Evolutionary conservation across 2,329 filamentous ascomycete species (phyloP).

Genomic region (Hirsutella thompsonii): DNA sequence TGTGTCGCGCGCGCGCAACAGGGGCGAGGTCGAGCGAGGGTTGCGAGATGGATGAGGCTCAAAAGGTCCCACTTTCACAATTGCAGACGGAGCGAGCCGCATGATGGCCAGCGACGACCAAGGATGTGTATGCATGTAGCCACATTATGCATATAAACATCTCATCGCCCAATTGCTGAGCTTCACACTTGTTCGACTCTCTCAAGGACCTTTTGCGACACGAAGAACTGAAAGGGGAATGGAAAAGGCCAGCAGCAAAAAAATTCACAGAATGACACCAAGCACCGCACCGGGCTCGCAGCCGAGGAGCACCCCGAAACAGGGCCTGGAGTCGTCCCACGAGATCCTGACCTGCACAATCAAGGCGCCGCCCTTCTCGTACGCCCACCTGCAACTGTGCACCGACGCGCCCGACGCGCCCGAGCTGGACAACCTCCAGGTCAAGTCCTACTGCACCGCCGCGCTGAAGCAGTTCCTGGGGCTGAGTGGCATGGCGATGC

Average conservation of each 20-base stretch:
- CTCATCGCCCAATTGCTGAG: too few relatives aligned
- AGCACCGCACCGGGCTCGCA: conserved; percentile 1
- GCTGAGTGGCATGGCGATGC: conserved; percentile 50
- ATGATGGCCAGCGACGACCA: too few relatives aligned
- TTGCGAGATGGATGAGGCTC: background rate
- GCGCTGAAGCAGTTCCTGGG: conserved; percentile 61
- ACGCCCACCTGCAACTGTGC: conserved; percentile 40
- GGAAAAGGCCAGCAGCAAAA: too few relatives aligned
- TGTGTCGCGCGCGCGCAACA: too few relatives aligned
- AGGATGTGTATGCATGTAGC: too few relatives aligned
- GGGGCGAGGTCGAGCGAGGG: too few relatives aligned
- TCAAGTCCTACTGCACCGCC: conserved; percentile 47
- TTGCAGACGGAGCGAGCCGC: too few relatives aligned
- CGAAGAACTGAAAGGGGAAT: too few relatives aligned
- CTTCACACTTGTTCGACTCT: conserved; percentile 6
- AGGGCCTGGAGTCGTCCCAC: conserved; percentile 25
- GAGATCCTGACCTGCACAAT: conserved; percentile 40
- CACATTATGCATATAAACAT: too few relatives aligned
- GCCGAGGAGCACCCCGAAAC: conserved; percentile 8
- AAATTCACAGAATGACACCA: conserved; percentile 3
- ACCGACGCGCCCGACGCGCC: conserved; percentile 12
- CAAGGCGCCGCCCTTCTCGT: conserved; percentile 38
- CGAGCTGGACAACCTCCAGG: conserved; percentile 47
- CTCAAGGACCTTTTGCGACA: too few relatives aligned
- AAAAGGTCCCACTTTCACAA: too few relatives aligned